A percentile compares a stretch with the other conserved stretches of the same genome.
Conservation (phyloP, 768 basidiomycete species). For the Tubosaeta sp. region DNA sequence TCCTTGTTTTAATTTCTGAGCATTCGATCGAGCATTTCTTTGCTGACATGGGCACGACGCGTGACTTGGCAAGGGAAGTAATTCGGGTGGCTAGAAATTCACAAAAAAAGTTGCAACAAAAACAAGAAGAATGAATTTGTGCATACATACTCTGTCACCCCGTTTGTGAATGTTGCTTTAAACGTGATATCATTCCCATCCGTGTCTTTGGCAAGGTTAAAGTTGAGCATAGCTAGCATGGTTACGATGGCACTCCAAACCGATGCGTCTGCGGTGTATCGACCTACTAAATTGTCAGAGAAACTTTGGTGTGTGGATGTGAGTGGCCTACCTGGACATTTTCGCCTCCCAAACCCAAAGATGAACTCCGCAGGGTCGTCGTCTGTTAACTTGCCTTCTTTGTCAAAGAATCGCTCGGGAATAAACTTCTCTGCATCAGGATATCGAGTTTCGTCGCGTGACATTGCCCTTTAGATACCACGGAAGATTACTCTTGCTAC, state of each 20-base stretch:
- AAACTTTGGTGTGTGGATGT: too few species aligned
- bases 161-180: conserved; percentile 1
- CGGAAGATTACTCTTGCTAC: not conserved
- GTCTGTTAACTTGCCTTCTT: conserved; percentile 3
- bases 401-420: conserved; percentile 13
- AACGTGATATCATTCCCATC: conserved; percentile 9
- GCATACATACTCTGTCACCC: not conserved
- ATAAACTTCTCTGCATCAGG: conserved; percentile 8
- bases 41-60: too few species aligned
- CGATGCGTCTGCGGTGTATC: conserved; percentile 5
- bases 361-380: conserved; percentile 5
- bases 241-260: conserved; percentile 7
- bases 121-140: too few species aligned
- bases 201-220: conserved; percentile 1
- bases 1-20: too few species aligned
- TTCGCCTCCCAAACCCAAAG: conserved; percentile 10
- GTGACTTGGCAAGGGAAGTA: too few species aligned
- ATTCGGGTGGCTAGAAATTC: too few species aligned
- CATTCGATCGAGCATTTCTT: too few species aligned
- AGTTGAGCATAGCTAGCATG: conserved; percentile 8
- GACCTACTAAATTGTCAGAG: conserved; percentile 1
- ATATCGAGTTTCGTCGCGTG: conserved; percentile 10
- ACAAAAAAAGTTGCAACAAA: too few species aligned
- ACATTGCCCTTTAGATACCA: conserved; percentile 3
- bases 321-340: conserved; percentile 2